Evolutionary conservation across 768 basidiomycete genomes (phyloP).

Genomic region (Royoungia palumana): DNA sequence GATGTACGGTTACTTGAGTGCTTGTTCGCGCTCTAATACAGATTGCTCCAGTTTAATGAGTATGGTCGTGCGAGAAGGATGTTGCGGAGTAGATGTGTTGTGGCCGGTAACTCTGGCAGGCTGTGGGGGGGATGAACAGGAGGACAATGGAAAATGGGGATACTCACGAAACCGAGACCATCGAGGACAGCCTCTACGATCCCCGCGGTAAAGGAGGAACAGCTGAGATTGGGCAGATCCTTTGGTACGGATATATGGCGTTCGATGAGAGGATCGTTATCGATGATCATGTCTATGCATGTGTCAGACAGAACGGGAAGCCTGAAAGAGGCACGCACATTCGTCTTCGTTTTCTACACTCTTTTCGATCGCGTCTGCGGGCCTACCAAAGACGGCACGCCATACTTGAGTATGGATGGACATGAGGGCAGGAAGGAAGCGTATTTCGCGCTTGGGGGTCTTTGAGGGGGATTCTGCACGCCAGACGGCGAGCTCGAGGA

Average conservation of each 20-base stretch:
- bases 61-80: constrained; percentile 88
- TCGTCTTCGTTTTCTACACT: constrained; percentile 96
- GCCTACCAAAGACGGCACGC: constrained; percentile 88
- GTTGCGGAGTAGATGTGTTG: constrained; percentile 77
- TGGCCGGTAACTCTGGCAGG: constrained; percentile 97
- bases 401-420: constrained; percentile 94
- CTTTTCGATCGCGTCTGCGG: constrained; percentile 94
- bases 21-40: constrained; percentile 90
- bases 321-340: constrained; percentile 52
- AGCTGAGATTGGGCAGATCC: constrained; percentile 91
- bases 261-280: constrained; percentile 92
- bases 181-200: constrained; percentile 97
- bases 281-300: constrained; percentile 88
- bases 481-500: constrained; percentile 85
- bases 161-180: constrained; percentile 88
- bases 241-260: constrained; percentile 90
- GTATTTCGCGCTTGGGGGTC: constrained; percentile 88
- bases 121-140: constrained; percentile 40
- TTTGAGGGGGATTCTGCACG: constrained; percentile 75
- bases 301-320: constrained; percentile 2
- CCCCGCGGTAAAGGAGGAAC: constrained; percentile 96
- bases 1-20: constrained; percentile 57
- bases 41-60: constrained; percentile 94
- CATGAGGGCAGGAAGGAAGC: constrained; percentile 89
- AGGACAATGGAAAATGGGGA: background rate